Evolutionary conservation across 2,329 filamentous ascomycete species (phyloP), one percentile per base, ranked within the genome.

Genomic region (Fusarium buharicum): DNA sequence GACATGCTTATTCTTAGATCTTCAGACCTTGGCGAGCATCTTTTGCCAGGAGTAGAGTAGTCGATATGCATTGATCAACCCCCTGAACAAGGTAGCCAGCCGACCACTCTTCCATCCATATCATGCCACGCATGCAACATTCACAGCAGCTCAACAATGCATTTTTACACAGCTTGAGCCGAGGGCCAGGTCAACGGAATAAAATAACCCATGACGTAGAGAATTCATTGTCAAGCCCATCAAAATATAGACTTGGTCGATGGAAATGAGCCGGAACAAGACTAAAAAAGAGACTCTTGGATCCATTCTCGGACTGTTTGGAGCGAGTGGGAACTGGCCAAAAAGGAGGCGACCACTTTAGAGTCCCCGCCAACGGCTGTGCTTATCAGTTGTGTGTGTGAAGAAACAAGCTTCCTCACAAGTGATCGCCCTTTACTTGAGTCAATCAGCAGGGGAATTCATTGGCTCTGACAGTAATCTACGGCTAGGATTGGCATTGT

Each of bases 261-360:
- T n/a, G 10, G 30, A 48, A 55, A 54, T 57, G 47, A 59, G 39
- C 48, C 24, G 34, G 22, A 44, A 36, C 28, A 14, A 49, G n/a
- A 37, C 33, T 44, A 27, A 47, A 22, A 49, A 22, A 36, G 31
- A 16, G 31, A 24, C 22, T 18, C 13, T 24, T 22, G 59, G 46
- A 24, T 59, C 46, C 43, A 49, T 41, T 46, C 17, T 51, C 24
- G 36, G 55, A 45, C 37, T 45, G 14, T 46, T 37, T 54, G 33
- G 24, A 47, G 59, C 16, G 51, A 41, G 52, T 58, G 49, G 43
- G 36, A 55, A 59, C 34, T 38, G 37, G 37, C 8, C 41, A 44
- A 62, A 69, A 66, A 64, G 67, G 67, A 66, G 59, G 59, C 47
- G 54, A 49, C 51, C 64, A 66, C 44, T 51, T 44, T 49, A 24